Evolutionary conservation across 1,139 yeast genomes (phyloP), one percentile per base, ranked within the genome.

Genomic region (Pneumocystis wakefieldiae): DNA sequence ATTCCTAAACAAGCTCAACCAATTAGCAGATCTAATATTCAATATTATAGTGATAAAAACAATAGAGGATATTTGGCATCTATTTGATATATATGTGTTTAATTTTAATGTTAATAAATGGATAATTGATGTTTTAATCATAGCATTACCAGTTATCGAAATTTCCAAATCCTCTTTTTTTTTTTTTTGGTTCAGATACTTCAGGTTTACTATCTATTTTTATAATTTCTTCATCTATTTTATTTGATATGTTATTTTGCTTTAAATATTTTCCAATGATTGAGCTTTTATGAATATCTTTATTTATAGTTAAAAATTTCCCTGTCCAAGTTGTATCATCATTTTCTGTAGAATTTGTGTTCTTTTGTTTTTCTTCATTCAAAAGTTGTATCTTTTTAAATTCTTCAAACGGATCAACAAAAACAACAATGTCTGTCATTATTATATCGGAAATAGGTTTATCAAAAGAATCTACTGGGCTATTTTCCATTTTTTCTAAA

Each of bases 1-100:
- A 76, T 91, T 32, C 97, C 97, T 37, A 75, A 89, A 67, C 84
- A 83, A 63, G 94, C 97, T 3, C 82, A 91, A 74, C 98, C 98
- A 32, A 86, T 85, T 8, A 84, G 82, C 69, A 83, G 88, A 75
- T 85, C 88, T 76, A 90, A 86, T 71, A 84, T 92, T 66, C 32
- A 48, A 24, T 48, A 48, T 24, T 48, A 48, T 24, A 48, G 55
- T 24, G 28, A 48, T 48, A 48, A 48, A 19, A 12, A 8, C 12
- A 19, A 48, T 48, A n/a, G 32, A 24, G 32, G 32, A 24, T 24
- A 24, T 48, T 24, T 24, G 32, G 29, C 32, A 24, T 48, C 29
- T 24, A 24, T 10, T 48, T 48, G 15, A 24, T 48, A 48, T 48
- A 19, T 10, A 48, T 24, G 24, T n/a, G n/a, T 19, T 5, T 4